Evolutionary conservation across 805 yeast species (phyloP), one percentile per base, ranked within the genome.

Genomic region (Blastobotrys attinorum): DNA sequence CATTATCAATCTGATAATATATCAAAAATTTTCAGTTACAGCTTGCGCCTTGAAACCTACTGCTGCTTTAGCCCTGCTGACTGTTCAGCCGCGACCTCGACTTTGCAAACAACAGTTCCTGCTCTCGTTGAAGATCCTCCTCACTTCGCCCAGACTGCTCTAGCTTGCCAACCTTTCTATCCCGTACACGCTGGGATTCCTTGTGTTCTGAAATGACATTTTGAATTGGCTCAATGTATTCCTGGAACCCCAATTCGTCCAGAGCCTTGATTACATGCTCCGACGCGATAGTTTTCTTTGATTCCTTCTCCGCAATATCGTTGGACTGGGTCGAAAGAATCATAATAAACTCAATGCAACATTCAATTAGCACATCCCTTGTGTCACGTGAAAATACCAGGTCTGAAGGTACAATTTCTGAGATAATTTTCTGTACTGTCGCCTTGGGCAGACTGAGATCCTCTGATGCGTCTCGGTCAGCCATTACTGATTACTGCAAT

Each of bases 261-360:
- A 92, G 67, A 0, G 97, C 97, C 57, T 81, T 83, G 50, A 90
- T 74, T 31, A 92, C 97, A 60, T 92, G 98, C 61, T 92, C 98
- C 1, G 95, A 83, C 0, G 96, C 95, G 36, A 92, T 92, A 2
- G 98, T 92, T 64, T 92, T 92, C 63, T 92, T 92, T 43, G 94
- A 79, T 60, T 92, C 98, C 55, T 83, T 83, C 55, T 92, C 97
- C 1, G 97, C 97, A 52, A 92, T 88, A 49, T 92, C 97, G 56
- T 90, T 89, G 44, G 90, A 82, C 65, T 88, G 95, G 2, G 95
- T 86, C 8, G 96, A 83, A 35, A 90, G 69, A 47, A 90, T 86
- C 95, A 92, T 90, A 47, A 92, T 82, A 61, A 92, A 90, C 64
- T 88, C 96, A 44, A 92, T 87, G 56, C 97, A 88, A 62, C 96